phyloP scores from a whole-genome alignment of 257 asterid species.

The Capsicum baccatum region DNA sequence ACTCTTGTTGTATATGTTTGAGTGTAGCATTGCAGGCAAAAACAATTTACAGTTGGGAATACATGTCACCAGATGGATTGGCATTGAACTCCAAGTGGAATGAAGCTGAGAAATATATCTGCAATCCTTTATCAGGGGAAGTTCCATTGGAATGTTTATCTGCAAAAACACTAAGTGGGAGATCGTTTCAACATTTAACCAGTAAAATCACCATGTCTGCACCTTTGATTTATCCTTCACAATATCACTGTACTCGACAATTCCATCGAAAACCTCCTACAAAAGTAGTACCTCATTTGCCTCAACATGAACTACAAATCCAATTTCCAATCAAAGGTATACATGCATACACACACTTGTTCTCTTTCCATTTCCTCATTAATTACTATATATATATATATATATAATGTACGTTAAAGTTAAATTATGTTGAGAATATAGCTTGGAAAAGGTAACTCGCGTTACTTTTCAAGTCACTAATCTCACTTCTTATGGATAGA shows the following conservation, averaged over 20 bases:
- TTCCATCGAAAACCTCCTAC: slow-evolving; percentile 42
- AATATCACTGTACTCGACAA: slow-evolving; percentile 31
- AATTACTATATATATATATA: too few relatives aligned
- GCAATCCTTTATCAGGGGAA: slow-evolving; percentile 85
- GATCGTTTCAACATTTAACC: slow-evolving; percentile 64
- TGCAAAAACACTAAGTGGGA: slow-evolving; percentile 65
- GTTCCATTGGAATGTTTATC: slow-evolving; percentile 91
- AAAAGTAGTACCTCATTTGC: slow-evolving; percentile 29
- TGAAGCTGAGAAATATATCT: slow-evolving; percentile 91
- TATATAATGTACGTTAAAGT: not conserved
- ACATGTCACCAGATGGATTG: slow-evolving; percentile 59
- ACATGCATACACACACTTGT: not conserved
- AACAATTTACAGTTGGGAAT: slow-evolving; percentile 72
- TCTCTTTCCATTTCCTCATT: not conserved
- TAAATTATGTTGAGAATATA: too few relatives aligned
- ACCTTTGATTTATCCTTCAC: slow-evolving; percentile 70
- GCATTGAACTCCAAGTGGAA: slow-evolving; percentile 84
- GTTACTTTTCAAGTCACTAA: not conserved
- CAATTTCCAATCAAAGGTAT: slow-evolving; percentile 29
- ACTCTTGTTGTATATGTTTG: not conserved
- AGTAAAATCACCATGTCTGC: slow-evolving; percentile 82
- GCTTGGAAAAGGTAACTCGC: not conserved
- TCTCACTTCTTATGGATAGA: not conserved
- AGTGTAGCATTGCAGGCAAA: slow-evolving; percentile 83
- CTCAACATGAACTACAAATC: slow-evolving; percentile 43